Evolutionary conservation across 805 yeast genomes (phyloP).

Genomic region (Lachancea dasiensis): DNA sequence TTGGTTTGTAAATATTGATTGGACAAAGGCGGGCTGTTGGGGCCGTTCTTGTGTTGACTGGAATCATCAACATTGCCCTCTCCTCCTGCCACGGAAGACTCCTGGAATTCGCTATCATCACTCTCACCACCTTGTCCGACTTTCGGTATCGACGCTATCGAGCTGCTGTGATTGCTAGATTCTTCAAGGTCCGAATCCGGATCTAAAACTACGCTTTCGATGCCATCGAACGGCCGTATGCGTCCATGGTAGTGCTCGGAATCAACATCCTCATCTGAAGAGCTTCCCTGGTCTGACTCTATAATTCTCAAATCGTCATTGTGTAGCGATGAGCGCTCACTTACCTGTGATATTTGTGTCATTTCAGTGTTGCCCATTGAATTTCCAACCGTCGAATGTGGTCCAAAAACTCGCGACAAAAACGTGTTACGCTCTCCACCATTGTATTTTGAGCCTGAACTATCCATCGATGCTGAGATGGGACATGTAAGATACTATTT

Average conservation of each 20-base stretch:
- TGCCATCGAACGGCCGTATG: conserved; percentile 7
- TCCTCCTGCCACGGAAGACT: neutral
- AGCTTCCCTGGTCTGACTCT: conserved; percentile 31
- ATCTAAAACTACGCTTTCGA: conserved; percentile 7
- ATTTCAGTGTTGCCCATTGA: conserved; percentile 26
- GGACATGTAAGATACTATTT: too few relatives aligned
- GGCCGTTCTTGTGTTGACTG: conserved; percentile 9
- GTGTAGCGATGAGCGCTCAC: conserved; percentile 10
- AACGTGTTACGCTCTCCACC: conserved; percentile 24
- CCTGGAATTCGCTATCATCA: conserved; percentile 5
- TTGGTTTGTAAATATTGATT: conserved; percentile 4
- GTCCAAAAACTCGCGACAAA: conserved; percentile 31
- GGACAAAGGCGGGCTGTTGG: conserved; percentile 19
- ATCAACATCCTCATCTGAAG: conserved; percentile 24
- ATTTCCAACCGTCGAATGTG: conserved; percentile 27
- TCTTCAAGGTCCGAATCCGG: conserved; percentile 5
- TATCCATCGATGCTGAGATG: conserved; percentile 7
- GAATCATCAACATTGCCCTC: conserved; percentile 3
- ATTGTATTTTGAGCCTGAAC: conserved; percentile 6
- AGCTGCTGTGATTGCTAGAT: conserved; percentile 1
- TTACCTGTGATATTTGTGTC: conserved; percentile 14
- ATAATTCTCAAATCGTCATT: conserved; percentile 25
- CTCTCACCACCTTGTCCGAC: conserved; percentile 22
- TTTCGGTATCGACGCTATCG: conserved; percentile 21
- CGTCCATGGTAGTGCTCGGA: conserved; percentile 6